Base-by-base conservation (phyloP, 192 early-diverging fungal species). In the Coemansia sp. region DNA sequence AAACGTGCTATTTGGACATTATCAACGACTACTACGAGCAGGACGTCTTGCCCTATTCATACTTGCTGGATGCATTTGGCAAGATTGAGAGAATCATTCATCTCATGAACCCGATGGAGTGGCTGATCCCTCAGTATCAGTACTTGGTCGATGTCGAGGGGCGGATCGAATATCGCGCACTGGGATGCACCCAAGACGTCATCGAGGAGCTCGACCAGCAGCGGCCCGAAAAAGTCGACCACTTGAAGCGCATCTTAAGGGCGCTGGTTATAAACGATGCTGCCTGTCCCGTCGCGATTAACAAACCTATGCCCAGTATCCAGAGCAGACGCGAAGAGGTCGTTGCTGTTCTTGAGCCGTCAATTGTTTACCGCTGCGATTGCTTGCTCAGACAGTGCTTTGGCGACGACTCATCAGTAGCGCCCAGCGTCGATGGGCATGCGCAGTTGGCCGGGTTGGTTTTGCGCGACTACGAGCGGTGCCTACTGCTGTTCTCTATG, bases 191-290 rank as follows among this genome's bases (percentile, higher is more conserved):
- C 15, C 68, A 72, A 44, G 78, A 79, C 38, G 70, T 79, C 16
- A 75, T 85, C 27, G 82, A 85, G 52, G 82, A 74, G 66, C 65
- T 82, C 43, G 79, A 82, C 71, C 80, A 82, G 36, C 80, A 82
- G 24, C 44, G 60, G 41, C 75, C 80, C 13, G 72, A 77, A 22
- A 63, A 57, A 16, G 69, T 29, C 43, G 31, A 22, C 41, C 41
- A 62, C 20, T 49, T 82, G 34, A 82, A 77, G 54, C 68, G 68
- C 11, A 67, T 77, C 6, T 29, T 82, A 42, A 63, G 79, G 18
- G 65, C 63, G 6, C 72, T 82, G n/a, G 49, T 81, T 12, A 73
- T 85, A 49, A 78, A 79, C 68, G 79, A 85, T 46, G 82, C 73
- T 43, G 75, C 44, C 8, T 44, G 63, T 13, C 82, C 82, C 2